phyloP scores from a whole-genome alignment of 768 basidiomycete genomes.

The Termitomyces sp. region DNA sequence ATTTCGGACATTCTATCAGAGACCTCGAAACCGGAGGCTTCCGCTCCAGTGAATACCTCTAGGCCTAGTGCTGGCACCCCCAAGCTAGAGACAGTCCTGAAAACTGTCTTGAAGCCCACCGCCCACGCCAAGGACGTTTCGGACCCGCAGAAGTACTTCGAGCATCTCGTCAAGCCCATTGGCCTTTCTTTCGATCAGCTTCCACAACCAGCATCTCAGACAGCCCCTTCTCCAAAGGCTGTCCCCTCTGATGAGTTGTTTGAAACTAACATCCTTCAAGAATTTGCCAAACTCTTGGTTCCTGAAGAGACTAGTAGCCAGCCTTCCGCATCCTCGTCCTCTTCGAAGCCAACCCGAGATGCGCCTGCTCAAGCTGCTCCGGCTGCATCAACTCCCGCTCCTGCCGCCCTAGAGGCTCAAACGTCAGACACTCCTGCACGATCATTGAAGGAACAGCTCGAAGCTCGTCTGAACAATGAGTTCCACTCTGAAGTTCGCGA shows the following conservation, averaged over 20 bases:
- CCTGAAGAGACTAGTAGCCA: not conserved
- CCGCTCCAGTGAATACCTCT: not conserved
- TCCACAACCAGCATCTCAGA: not conserved
- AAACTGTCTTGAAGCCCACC: not conserved
- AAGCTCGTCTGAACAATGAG: slow-evolving; percentile 28
- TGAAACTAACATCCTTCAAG: not conserved
- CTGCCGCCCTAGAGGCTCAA: not conserved
- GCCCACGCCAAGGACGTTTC: too few relatives aligned
- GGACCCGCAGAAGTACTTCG: not conserved
- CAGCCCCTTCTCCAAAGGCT: not conserved
- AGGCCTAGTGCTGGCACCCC: not conserved
- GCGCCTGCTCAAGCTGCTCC: not conserved
- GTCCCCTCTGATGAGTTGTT: not conserved
- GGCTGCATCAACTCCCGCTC: slow-evolving; percentile 3
- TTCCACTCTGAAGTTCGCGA: slow-evolving; percentile 33
- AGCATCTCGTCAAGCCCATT: not conserved
- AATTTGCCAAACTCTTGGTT: slow-evolving; percentile 7
- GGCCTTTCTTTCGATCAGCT: not conserved
- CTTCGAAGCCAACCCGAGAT: not conserved
- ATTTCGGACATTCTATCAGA: not conserved
- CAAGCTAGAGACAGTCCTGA: not conserved
- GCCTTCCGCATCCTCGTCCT: not conserved
- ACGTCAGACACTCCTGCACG: not conserved
- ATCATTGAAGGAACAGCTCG: slow-evolving; percentile 28
- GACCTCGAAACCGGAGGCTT: not conserved